These are phyloP conservation scores for Suhomyces bokatorum DNA, from an alignment of 1,139 yeast species.

Conservation along the genomic window DNA sequence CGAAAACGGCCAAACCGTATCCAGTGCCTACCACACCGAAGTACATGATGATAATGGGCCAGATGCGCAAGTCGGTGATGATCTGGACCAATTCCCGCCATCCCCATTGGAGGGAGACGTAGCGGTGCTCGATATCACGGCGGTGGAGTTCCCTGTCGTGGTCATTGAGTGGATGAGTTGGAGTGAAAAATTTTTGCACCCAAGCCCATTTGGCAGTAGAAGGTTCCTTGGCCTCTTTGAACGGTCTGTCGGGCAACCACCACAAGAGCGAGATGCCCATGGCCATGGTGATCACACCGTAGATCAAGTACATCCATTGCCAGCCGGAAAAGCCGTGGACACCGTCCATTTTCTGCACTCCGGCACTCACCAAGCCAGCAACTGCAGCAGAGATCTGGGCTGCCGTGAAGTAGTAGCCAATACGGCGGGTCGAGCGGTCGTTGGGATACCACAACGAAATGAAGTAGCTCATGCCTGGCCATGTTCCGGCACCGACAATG, in stretches of 20 bases:
- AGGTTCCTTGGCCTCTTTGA: constrained; percentile 19
- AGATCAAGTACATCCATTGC: constrained; percentile 84
- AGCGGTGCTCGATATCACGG: constrained; percentile 58
- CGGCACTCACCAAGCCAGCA: constrained; percentile 84
- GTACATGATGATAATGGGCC: constrained; percentile 86
- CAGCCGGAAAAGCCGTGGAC: constrained; percentile 71
- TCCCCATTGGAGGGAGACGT: constrained; percentile 53
- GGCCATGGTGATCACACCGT: constrained; percentile 69
- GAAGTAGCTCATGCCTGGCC: constrained; percentile 93
- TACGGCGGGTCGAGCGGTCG: constrained; percentile 72
- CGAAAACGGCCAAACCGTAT: constrained; percentile 80
- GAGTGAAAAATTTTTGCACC: constrained; percentile 30
- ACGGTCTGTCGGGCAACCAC: constrained; percentile 84
- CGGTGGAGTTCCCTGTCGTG: constrained; percentile 59
- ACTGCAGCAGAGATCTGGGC: constrained; percentile 87
- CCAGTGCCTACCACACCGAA: constrained; percentile 93
- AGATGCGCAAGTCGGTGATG: constrained; percentile 62
- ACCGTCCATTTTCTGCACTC: constrained; percentile 82
- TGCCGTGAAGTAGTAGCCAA: constrained; percentile 89
- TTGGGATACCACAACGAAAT: constrained; percentile 85
- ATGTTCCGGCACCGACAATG: constrained; percentile 82
- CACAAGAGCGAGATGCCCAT: constrained; percentile 67
- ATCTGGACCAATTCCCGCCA: constrained; percentile 59
- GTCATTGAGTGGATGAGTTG: constrained; percentile 54
- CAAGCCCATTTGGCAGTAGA: constrained; percentile 16